Evolutionary conservation across 352 stramenopile genomes (phyloP).

Genomic region (Pythium monospermum): DNA sequence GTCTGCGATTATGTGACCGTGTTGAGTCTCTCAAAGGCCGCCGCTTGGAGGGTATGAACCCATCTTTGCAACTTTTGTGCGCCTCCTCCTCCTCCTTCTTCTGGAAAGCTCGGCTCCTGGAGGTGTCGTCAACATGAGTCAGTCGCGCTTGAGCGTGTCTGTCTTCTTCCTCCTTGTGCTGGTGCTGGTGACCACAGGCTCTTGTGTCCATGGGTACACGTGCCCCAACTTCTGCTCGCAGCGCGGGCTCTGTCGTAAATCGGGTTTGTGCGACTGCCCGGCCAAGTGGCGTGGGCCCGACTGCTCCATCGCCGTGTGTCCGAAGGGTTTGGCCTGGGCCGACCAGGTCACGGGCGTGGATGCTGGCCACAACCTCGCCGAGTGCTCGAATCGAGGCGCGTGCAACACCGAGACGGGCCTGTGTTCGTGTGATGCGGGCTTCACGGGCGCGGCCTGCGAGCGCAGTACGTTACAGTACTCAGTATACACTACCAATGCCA

Average conservation of each 20-base stretch:
- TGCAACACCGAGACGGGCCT: constrained; percentile 55
- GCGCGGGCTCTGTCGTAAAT: constrained; percentile 51
- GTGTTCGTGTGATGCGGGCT: constrained; percentile 65
- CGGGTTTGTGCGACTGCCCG: constrained; percentile 55
- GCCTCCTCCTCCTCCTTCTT: too few species aligned
- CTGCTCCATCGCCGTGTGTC: constrained; percentile 70
- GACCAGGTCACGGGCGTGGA: constrained; percentile 56
- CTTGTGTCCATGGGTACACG: constrained; percentile 35
- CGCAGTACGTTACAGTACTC: constrained; percentile 35
- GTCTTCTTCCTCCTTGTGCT: too few species aligned
- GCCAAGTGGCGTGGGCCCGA: constrained; percentile 40
- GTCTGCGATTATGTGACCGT: too few species aligned
- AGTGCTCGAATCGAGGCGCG: constrained; percentile 84
- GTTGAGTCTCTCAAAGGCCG: too few species aligned
- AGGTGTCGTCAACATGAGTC: too few species aligned
- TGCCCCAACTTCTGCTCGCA: constrained; percentile 72
- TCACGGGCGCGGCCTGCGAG: constrained; percentile 74
- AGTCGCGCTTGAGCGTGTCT: too few species aligned
- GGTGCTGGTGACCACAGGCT: background rate
- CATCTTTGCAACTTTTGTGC: too few species aligned
- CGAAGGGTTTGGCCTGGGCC: constrained; percentile 59
- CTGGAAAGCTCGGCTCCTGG: too few species aligned
- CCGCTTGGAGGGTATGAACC: too few species aligned
- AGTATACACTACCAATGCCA: background rate
- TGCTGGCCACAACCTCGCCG: constrained; percentile 72